A percentile compares a stretch with the other conserved stretches of the same genome.
Evolutionary conservation across 495 filamentous ascomycete species (phyloP).

Genomic region (Aspergillus panamensis): DNA sequence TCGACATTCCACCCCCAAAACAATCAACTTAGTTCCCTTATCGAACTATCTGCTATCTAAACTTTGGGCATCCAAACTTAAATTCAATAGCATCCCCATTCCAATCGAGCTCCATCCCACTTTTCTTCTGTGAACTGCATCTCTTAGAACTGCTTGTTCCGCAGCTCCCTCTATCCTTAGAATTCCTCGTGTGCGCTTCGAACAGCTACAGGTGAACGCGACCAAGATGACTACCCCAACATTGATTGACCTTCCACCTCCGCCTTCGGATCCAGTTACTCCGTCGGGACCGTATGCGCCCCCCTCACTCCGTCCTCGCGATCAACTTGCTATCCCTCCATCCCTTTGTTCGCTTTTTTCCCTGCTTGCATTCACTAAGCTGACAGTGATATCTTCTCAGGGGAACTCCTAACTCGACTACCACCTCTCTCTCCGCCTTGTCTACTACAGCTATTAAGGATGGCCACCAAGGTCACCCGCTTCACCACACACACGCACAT

Average conservation of each 20-base stretch:
- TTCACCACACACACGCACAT: slow-evolving; percentile 52
- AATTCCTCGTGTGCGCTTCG: not conserved
- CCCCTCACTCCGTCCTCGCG: not conserved
- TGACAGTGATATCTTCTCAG: slow-evolving; percentile 40
- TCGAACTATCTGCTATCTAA: not conserved
- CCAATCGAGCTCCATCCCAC: not conserved
- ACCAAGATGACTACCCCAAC: slow-evolving; percentile 50
- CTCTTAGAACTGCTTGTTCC: not conserved
- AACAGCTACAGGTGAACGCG: not conserved
- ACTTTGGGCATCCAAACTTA: not conserved
- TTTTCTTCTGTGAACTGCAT: not conserved
- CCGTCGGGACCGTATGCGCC: slow-evolving; percentile 78
- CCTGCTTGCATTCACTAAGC: not conserved
- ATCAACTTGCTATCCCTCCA: slow-evolving; percentile 6
- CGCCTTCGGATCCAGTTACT: slow-evolving; percentile 80
- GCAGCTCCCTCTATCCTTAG: not conserved
- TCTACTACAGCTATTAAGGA: slow-evolving; percentile 94
- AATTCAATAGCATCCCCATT: not conserved
- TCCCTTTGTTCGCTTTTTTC: not conserved
- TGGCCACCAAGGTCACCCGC: slow-evolving; percentile 72
- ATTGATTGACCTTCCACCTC: slow-evolving; percentile 80
- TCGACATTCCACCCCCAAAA: not conserved
- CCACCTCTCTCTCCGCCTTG: slow-evolving; percentile 78
- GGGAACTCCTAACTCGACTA: slow-evolving; percentile 87
- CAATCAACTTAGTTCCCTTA: not conserved